Conservation (phyloP, 2,329 filamentous ascomycete species). For the Hypomyces rosellus region DNA sequence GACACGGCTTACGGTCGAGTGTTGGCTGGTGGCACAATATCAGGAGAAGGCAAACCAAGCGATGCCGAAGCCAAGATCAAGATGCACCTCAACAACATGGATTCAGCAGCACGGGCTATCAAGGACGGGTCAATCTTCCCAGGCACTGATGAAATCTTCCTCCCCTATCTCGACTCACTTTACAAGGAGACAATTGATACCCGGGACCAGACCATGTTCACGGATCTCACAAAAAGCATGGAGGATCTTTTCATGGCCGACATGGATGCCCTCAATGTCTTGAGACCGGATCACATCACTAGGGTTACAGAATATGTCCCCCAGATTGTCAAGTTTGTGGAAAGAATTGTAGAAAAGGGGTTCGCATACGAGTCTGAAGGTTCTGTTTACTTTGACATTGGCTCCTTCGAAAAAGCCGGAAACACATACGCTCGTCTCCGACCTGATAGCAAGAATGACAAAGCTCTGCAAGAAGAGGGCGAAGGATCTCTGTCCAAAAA, state of each 20-base stretch:
- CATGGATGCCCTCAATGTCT: constrained; percentile 79
- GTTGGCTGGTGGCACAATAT: constrained; percentile 48
- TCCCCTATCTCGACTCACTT: constrained; percentile 73
- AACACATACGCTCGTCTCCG: constrained; percentile 81
- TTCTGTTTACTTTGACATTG: constrained; percentile 91
- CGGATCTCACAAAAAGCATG: constrained; percentile 76
- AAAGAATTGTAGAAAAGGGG: constrained; percentile 74
- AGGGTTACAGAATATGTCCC: constrained; percentile 89
- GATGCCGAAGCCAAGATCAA: constrained; percentile 83
- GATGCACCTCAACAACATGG: constrained; percentile 72
- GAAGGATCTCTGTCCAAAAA: constrained; percentile 72
- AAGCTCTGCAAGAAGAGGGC: constrained; percentile 77
- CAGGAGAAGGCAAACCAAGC: constrained; percentile 54
- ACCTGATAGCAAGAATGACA: constrained; percentile 79
- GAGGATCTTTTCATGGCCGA: constrained; percentile 85
- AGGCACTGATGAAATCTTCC: constrained; percentile 59
- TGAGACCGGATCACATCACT: constrained; percentile 74
- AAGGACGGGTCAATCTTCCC: constrained; percentile 45
- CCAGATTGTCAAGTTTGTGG: constrained; percentile 79
- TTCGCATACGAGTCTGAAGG: constrained; percentile 80
- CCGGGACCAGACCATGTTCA: constrained; percentile 68
- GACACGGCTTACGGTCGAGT: constrained; percentile 50
- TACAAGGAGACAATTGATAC: constrained; percentile 58
- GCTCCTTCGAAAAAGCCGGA: constrained; percentile 74
- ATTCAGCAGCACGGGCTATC: constrained; percentile 44